Evolutionary conservation across 345 rosid species (phyloP).

Genomic region (Lagerstroemia speciosa): DNA sequence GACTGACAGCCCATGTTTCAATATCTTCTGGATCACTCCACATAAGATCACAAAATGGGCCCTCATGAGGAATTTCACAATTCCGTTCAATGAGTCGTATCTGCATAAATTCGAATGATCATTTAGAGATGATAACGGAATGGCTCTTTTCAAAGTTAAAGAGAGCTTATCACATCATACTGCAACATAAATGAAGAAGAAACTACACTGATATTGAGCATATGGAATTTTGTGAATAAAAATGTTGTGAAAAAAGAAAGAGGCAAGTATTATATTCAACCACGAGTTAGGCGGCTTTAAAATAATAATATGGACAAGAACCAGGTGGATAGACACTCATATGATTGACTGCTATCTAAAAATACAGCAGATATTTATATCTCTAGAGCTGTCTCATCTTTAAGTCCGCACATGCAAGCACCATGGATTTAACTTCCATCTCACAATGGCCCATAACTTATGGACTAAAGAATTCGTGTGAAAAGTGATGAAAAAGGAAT

Average conservation of each 20-base stretch:
- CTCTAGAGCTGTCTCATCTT: background rate
- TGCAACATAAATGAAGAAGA: background rate
- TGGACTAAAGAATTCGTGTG: background rate
- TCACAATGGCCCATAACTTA: background rate
- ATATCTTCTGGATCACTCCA: conserved; percentile 99
- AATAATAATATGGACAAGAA: background rate
- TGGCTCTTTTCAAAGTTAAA: background rate
- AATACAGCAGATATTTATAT: background rate
- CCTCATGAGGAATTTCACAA: conserved; percentile 99
- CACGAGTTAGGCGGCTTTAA: background rate
- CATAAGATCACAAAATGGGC: conserved; percentile 99
- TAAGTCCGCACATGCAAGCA: background rate
- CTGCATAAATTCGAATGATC: conserved; percentile 27
- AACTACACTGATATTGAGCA: background rate
- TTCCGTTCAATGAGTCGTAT: conserved; percentile 87
- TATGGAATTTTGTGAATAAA: background rate
- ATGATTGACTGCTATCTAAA: background rate
- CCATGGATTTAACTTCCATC: background rate
- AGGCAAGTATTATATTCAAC: background rate
- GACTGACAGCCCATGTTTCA: conserved; percentile 99
- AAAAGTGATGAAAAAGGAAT: background rate
- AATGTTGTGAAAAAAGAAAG: background rate
- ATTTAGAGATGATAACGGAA: background rate
- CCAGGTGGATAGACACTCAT: background rate
- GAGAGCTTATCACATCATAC: background rate